These are phyloP conservation scores for Poterioochromonas sp. DNA, from an alignment of 352 stramenopile genomes.

Conservation along the genomic window DNA sequence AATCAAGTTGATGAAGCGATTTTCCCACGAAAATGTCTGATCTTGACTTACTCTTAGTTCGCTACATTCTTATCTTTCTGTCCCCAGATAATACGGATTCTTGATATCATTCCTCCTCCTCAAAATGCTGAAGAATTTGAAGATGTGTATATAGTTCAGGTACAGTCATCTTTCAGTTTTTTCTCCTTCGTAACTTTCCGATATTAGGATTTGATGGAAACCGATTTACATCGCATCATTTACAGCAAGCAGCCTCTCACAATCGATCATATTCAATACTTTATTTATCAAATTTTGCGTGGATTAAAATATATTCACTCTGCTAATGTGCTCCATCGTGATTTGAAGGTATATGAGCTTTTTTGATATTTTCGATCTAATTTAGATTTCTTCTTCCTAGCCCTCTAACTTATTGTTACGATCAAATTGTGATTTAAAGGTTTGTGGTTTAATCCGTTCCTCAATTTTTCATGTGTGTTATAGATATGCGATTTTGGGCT, in stretches of 20 bases:
- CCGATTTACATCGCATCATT: constrained; percentile 76
- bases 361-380: constrained; percentile 26
- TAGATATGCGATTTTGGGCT: constrained; percentile 79
- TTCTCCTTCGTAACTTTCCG: neutral
- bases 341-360: constrained; percentile 75
- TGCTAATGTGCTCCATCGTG: constrained; percentile 86
- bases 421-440: constrained; percentile 54
- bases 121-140: constrained; percentile 45
- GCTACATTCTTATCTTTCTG: neutral
- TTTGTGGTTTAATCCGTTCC: no score
- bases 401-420: constrained; percentile 68
- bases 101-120: constrained; percentile 48
- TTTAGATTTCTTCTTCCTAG: constrained; percentile 9
- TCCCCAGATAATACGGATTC: constrained; percentile 66
- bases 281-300: constrained; percentile 90
- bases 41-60: neutral
- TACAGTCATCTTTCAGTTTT: neutral
- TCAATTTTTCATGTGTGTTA: no score
- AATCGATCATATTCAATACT: constrained; percentile 81
- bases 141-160: constrained; percentile 72
- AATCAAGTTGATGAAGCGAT: constrained; percentile 48
- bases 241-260: constrained; percentile 76
- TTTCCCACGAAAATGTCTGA: constrained; percentile 32
- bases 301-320: constrained; percentile 93
- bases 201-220: constrained; percentile 75